A percentile compares a stretch with the other conserved stretches of the same genome.
phyloP scores from a whole-genome alignment of 371 early-diverging fungal species.

The Syncephalis plumigaleata region DNA sequence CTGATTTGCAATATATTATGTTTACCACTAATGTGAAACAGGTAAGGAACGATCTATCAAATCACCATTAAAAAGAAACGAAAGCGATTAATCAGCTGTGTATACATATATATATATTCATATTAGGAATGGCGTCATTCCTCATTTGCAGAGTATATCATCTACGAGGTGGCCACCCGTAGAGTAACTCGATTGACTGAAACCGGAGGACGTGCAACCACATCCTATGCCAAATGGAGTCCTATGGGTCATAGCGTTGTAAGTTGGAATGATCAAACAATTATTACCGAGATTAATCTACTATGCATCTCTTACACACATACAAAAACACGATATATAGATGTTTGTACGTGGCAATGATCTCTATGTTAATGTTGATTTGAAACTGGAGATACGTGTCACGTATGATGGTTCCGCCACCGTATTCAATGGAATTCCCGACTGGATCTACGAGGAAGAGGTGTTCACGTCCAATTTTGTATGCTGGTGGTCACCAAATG shows the following conservation, averaged over 20 bases:
- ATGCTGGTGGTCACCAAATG: slow-evolving; percentile 86
- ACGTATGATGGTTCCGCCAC: slow-evolving; percentile 69
- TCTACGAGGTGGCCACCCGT: slow-evolving; percentile 43
- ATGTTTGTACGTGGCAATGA: slow-evolving; percentile 81
- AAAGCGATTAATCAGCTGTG: too few species aligned
- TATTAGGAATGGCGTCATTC: slow-evolving; percentile 71
- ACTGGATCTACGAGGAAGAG: slow-evolving; percentile 98
- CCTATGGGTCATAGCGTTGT: slow-evolving; percentile 59
- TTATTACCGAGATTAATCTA: not conserved
- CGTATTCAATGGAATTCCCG: slow-evolving; percentile 88
- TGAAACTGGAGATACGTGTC: slow-evolving; percentile 40
- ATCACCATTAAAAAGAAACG: too few species aligned
- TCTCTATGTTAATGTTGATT: slow-evolving; percentile 52
- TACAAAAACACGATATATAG: slow-evolving; percentile 6
- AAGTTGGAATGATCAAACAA: slow-evolving; percentile 3
- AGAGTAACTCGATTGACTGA: slow-evolving; percentile 35
- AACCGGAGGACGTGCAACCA: slow-evolving; percentile 15
- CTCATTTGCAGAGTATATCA: slow-evolving; percentile 50
- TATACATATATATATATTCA: too few species aligned
- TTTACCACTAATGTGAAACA: slow-evolving; percentile 41
- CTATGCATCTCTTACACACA: not conserved
- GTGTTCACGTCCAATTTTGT: slow-evolving; percentile 48
- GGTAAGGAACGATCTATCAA: too few species aligned
- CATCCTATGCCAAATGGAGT: slow-evolving; percentile 55
- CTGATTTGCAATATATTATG: slow-evolving; percentile 59